phyloP scores from a whole-genome alignment of 768 basidiomycete genomes.

The Cystobasidium ongulense region DNA sequence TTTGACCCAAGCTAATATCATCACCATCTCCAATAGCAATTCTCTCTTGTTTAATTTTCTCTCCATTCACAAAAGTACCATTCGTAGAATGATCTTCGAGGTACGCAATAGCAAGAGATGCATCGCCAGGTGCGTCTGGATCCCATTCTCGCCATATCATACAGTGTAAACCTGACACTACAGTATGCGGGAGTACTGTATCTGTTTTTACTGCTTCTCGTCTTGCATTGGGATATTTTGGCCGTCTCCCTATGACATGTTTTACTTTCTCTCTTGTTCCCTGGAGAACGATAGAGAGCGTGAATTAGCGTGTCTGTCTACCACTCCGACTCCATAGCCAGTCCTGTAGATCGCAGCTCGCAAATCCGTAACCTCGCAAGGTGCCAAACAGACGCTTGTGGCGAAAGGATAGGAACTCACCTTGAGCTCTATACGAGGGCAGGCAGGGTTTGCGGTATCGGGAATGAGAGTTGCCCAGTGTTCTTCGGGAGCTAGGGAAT shows the following conservation, averaged over 20 bases:
- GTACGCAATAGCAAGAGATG: not conserved
- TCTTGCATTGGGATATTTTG: not conserved
- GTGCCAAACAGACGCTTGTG: not conserved
- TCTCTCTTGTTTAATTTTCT: constrained; percentile 53
- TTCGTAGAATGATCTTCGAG: constrained; percentile 30
- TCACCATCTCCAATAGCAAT: constrained; percentile 51
- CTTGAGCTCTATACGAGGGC: not conserved
- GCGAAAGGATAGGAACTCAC: not conserved
- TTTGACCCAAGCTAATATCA: constrained; percentile 72
- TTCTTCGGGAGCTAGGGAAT: not conserved
- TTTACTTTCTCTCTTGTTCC: not conserved
- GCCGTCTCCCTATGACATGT: constrained; percentile 13
- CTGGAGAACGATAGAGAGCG: not conserved
- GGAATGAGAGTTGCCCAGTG: constrained; percentile 17
- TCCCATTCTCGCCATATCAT: constrained; percentile 25
- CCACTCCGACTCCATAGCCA: too few species aligned
- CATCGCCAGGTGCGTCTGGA: not conserved
- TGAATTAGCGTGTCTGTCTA: too few species aligned
- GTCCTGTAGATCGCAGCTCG: too few species aligned
- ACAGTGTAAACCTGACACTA: constrained; percentile 21
- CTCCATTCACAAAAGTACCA: constrained; percentile 35
- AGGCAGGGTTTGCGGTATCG: not conserved
- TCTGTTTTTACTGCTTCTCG: not conserved
- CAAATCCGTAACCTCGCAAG: too few species aligned
- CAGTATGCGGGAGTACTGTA: not conserved